Evolutionary conservation across 225 moss, liverwort and hornwort species (phyloP), one percentile per base, ranked within the genome.

Genomic region (Sphagnum tenellum): DNA sequence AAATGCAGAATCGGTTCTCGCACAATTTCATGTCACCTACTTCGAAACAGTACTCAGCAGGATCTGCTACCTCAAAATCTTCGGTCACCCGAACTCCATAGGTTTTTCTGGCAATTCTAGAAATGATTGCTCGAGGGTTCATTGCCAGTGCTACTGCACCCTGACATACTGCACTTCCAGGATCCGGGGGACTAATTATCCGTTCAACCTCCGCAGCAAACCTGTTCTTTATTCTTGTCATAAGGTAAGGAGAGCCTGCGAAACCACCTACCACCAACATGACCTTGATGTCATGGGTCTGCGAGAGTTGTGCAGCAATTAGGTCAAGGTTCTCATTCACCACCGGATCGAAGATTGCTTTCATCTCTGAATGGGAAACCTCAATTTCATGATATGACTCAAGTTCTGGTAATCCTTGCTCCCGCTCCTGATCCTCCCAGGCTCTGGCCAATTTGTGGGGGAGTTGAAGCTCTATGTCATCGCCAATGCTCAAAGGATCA

Each of bases 191-290:
- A 71, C 54, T 54, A 46, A 62, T 63, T 48, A 88, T 74, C 3
- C 56, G 45, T 0, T 49, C 13, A 0, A 89, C 79, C 3, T 60
- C 49, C 0, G 8, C 3, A 0, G 63, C 48, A 4, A 81, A 83
- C 6, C 12, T 45, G 2, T 61, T 50, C 5, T 51, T 57, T 10
- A 79, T 77, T 63, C 63, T 76, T 1, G 52, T 44, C 60, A 78
- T 64, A 8, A 83, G 44, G 64, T 81, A 86, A 0, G 74, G 76
- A 0, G 89, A 89, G 5, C 55, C 74, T 3, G 81, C 68, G 44
- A 86, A 89, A 2, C 83, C 86, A 0, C 89, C 89, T 0, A 89
- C 89, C 4, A 77, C 58, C 57, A 86, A 70, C 2, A 89, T 77
- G 4, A 61, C 65, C 3, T 71, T 71, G 3, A 82, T 11, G 2